Percentiles rank a stretch among this genome's conserved stretches.
Evolutionary conservation across 108 stramenopile species (phyloP).

Genomic region (Fragilaria radians): DNA sequence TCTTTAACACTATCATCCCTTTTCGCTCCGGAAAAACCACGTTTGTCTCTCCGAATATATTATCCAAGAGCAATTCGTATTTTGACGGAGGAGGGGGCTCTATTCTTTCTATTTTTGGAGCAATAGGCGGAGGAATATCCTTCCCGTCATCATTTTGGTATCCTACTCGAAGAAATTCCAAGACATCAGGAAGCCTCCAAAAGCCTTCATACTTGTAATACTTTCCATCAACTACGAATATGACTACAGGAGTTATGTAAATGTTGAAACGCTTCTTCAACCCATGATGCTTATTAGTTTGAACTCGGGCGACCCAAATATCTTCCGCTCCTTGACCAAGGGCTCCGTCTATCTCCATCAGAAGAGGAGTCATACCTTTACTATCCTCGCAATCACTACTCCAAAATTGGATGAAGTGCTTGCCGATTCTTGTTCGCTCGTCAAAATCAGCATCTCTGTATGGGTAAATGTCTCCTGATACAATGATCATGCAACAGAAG

Average conservation of each 20-base stretch:
- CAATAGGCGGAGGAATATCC: background rate
- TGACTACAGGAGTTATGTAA: background rate
- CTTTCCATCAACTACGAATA: background rate
- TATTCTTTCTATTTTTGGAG: too few species aligned
- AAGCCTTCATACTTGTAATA: background rate
- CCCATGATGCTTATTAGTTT: background rate
- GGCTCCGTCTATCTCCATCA: background rate
- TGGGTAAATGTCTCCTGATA: background rate
- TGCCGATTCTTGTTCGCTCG: background rate
- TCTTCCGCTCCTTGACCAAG: background rate
- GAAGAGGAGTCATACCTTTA: background rate
- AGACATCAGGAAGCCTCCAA: background rate
- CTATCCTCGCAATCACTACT: background rate
- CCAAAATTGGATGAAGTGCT: background rate
- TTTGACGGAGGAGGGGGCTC: too few species aligned
- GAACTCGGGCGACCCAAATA: background rate
- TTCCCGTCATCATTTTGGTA: background rate
- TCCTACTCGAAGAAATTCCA: background rate
- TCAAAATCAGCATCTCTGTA: background rate
- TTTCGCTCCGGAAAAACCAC: background rate
- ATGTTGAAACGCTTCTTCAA: background rate
- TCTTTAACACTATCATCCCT: background rate
- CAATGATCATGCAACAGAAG: background rate
- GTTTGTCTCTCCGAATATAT: background rate
- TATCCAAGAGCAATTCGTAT: too few species aligned